These are phyloP conservation scores for Cutaneotrichosporon cyanovorans DNA, from an alignment of 1,284 basidiomycete genomes.

Conservation along the genomic window DNA sequence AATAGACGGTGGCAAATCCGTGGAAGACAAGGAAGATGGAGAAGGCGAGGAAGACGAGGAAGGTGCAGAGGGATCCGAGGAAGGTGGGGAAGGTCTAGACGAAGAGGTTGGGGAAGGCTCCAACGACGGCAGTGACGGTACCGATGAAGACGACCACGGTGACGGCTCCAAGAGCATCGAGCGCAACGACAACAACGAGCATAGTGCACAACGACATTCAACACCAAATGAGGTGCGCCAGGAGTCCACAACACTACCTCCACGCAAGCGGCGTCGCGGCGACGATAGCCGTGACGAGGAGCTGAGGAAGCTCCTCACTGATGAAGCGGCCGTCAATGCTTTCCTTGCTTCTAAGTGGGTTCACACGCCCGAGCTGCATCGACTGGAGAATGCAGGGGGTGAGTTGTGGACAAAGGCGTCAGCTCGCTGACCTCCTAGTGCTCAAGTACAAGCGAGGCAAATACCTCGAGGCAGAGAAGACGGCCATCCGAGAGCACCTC, in stretches of 20 bases:
- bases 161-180: no score
- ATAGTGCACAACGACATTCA: no score
- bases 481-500: constrained; percentile 22
- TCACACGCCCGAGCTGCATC: constrained; percentile 19
- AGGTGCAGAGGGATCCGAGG: no score
- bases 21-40: background rate
- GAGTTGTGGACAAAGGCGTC: background rate
- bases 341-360: constrained; percentile 30
- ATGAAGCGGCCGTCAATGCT: constrained; percentile 18
- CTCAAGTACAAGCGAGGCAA: constrained; percentile 32
- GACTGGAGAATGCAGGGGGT: constrained; percentile 28
- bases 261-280: background rate
- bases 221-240: no score
- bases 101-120: no score
- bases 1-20: no score
- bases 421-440: constrained; percentile 14
- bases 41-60: background rate
- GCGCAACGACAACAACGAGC: no score
- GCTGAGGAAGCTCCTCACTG: background rate
- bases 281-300: constrained; percentile 1
- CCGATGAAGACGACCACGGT: no score
- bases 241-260: background rate
- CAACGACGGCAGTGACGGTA: no score
- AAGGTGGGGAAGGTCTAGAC: no score
- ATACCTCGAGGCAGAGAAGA: constrained; percentile 25